Conservation (phyloP, 176 grass and related monocot genomes). For the Saccharum spontaneum region DNA sequence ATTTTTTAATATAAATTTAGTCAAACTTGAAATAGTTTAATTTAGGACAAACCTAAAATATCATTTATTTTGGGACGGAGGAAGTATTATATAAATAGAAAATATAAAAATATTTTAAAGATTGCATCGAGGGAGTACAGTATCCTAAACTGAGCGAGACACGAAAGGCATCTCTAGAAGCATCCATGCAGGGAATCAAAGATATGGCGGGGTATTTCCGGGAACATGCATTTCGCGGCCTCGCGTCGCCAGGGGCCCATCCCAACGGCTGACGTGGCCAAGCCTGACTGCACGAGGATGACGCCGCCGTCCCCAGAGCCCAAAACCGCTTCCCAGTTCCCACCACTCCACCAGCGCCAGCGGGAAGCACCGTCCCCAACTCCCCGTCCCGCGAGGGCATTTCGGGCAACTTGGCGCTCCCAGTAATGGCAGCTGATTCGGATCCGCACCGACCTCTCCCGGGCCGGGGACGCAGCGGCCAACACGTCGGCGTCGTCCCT, state of each 20-base stretch:
- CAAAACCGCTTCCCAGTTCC: background rate
- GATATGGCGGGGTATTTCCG: background rate
- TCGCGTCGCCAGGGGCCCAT: background rate
- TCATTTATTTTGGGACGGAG: no score
- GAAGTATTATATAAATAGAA: no score
- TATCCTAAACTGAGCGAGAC: background rate
- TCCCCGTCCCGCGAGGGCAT: background rate
- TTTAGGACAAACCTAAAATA: no score
- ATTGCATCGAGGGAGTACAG: no score
- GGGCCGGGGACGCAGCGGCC: background rate
- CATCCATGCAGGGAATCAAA: background rate
- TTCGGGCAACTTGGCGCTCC: background rate
- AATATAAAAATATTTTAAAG: no score
- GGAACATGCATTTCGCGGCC: background rate
- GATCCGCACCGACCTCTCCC: constrained; percentile 61
- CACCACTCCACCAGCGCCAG: no score
- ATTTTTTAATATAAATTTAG: no score
- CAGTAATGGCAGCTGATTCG: constrained; percentile 62
- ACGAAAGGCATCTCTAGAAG: constrained; percentile 8
- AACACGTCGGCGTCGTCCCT: constrained; percentile 5
- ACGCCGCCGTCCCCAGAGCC: background rate
- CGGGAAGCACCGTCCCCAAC: no score
- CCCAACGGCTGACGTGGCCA: background rate
- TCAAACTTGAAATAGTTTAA: no score
- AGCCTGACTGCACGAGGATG: background rate